A percentile compares a stretch with the other conserved stretches of the same genome.
These are phyloP conservation scores for Penicillium sp. DNA, from an alignment of 2,329 filamentous ascomycete genomes.

Conservation along the genomic window DNA sequence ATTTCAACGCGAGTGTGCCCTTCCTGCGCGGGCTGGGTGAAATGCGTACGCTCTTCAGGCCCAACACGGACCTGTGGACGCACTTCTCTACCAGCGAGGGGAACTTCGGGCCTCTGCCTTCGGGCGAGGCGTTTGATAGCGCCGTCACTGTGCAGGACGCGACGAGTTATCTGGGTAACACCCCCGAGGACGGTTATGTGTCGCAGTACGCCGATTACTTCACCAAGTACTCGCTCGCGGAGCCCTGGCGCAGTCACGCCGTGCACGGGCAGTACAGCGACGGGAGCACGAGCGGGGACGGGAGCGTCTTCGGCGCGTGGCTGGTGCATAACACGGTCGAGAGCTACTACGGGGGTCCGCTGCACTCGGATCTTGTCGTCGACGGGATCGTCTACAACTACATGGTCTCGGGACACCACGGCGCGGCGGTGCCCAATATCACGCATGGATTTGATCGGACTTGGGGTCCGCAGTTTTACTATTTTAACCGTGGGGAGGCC, in stretches of 20 bases:
- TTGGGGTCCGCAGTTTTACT: constrained; percentile 67
- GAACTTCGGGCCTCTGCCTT: constrained; percentile 59
- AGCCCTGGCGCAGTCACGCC: constrained; percentile 62
- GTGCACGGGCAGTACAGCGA: constrained; percentile 62
- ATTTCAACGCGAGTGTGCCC: constrained; percentile 61
- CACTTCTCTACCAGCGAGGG: constrained; percentile 63
- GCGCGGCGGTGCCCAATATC: constrained; percentile 67
- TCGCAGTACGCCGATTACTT: constrained; percentile 64
- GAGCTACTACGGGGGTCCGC: constrained; percentile 52
- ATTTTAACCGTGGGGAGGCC: constrained; percentile 63
- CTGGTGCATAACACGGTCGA: constrained; percentile 65
- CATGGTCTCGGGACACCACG: constrained; percentile 66
- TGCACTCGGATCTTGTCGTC: constrained; percentile 67
- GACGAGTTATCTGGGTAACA: constrained; percentile 64
- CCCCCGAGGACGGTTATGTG: constrained; percentile 61
- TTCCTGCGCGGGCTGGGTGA: constrained; percentile 65
- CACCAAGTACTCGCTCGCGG: constrained; percentile 68
- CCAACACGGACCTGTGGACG: constrained; percentile 65
- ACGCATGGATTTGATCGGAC: constrained; percentile 68
- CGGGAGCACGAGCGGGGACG: constrained; percentile 54
- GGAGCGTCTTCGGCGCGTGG: constrained; percentile 64
- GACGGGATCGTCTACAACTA: constrained; percentile 72
- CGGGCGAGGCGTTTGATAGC: constrained; percentile 37
- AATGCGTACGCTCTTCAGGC: constrained; percentile 65
- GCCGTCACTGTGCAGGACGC: constrained; percentile 65